Percentiles rank a stretch among this genome's conserved stretches.
phyloP scores from a whole-genome alignment of 768 basidiomycete genomes.

The Mrakia blollopis region DNA sequence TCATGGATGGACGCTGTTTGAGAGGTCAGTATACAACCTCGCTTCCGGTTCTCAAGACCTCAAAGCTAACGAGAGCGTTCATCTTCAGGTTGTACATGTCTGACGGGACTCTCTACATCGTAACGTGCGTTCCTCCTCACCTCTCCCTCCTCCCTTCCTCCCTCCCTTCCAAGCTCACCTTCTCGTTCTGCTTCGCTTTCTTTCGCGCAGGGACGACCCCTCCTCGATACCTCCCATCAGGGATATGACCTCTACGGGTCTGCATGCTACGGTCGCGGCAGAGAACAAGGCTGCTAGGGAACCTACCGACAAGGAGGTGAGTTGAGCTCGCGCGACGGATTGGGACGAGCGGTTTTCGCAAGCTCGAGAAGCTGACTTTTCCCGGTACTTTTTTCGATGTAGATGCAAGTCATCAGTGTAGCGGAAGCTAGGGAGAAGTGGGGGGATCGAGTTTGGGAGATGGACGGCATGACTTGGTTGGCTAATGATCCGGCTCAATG shows the following conservation, averaged over 20 bases:
- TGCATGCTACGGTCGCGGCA: background rate
- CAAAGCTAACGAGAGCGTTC: too few species aligned
- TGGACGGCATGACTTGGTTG: constrained; percentile 1
- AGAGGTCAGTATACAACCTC: background rate
- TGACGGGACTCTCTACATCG: background rate
- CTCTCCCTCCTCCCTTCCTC: background rate
- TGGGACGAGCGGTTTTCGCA: background rate
- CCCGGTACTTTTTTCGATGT: background rate
- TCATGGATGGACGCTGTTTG: background rate
- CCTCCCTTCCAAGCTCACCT: background rate
- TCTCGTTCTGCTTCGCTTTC: background rate
- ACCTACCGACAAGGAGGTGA: background rate
- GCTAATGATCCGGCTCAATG: background rate
- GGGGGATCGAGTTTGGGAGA: constrained; percentile 2
- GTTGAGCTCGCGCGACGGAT: background rate
- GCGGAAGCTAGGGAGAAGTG: background rate
- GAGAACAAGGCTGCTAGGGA: background rate
- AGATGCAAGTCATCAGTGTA: background rate
- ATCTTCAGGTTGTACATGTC: background rate
- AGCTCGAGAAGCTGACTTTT: background rate
- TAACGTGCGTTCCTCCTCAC: background rate
- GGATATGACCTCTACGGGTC: background rate
- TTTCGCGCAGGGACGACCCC: background rate
- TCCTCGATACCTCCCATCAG: background rate
- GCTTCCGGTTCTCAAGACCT: too few species aligned